Conservation (phyloP, 495 filamentous ascomycete species). For the Niebla homalea region DNA sequence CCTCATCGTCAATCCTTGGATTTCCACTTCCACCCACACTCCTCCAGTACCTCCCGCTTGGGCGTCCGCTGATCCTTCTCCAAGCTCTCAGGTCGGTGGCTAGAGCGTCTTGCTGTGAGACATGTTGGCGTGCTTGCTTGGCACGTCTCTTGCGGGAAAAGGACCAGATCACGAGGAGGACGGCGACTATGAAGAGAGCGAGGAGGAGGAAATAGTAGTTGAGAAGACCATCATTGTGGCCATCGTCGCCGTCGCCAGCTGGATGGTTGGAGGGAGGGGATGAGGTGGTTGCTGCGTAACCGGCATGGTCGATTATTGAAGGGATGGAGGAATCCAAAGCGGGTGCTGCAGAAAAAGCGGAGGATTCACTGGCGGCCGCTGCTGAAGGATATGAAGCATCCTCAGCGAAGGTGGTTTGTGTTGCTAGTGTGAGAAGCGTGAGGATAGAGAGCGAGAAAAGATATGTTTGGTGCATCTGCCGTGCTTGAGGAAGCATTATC, state of each 20-base stretch:
- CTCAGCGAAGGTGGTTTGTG: no score
- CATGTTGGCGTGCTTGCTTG: not conserved
- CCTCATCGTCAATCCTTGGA: slow-evolving; percentile 17
- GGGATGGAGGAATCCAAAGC: slow-evolving; percentile 2
- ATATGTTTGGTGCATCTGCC: no score
- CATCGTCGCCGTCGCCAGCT: not conserved
- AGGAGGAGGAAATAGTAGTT: slow-evolving; percentile 25
- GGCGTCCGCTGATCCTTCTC: not conserved
- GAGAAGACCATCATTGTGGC: slow-evolving; percentile 13
- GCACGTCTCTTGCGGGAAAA: slow-evolving; percentile 5
- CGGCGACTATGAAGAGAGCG: slow-evolving; percentile 16
- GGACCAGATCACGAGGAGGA: slow-evolving; percentile 12
- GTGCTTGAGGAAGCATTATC: no score
- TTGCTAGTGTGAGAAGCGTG: no score
- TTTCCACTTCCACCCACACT: not conserved
- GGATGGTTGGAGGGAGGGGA: no score
- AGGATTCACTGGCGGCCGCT: no score
- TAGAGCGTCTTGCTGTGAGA: slow-evolving; percentile 10
- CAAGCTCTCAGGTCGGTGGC: slow-evolving; percentile 8
- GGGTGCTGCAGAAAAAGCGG: slow-evolving; percentile 1
- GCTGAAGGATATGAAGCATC: no score
- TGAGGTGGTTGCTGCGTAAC: not conserved
- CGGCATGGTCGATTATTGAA: not conserved
- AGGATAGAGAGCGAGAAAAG: no score
- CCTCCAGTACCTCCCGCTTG: not conserved